phyloP scores from a whole-genome alignment of 768 basidiomycete genomes.

The Kwoniella mangroviensis region DNA sequence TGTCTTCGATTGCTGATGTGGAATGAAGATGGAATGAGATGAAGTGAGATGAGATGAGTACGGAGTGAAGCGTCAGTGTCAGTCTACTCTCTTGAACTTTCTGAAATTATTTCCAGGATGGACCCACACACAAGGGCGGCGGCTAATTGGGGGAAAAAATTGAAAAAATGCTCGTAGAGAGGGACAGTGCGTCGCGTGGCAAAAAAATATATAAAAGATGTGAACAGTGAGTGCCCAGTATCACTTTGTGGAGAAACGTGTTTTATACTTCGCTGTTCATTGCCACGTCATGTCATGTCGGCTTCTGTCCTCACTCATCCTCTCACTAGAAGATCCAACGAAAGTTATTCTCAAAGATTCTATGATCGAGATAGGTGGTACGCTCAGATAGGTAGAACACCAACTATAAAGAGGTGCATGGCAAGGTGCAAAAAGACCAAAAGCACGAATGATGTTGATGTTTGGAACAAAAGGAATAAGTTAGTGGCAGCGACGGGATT shows the following conservation, averaged over 20 bases:
- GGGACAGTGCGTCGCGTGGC: conserved; percentile 1
- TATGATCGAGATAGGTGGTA: background rate
- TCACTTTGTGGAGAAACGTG: background rate
- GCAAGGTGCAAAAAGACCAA: no score
- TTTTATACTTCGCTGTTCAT: background rate
- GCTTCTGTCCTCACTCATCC: no score
- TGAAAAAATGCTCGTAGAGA: background rate
- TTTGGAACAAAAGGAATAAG: background rate
- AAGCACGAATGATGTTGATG: no score
- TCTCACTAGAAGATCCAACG: background rate
- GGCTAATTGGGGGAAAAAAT: background rate
- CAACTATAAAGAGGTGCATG: no score
- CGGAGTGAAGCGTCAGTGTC: conserved; percentile 5
- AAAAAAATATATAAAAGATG: background rate
- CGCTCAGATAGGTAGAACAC: no score
- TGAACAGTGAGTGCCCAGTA: background rate
- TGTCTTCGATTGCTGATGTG: conserved; percentile 15
- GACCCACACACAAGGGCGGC: background rate
- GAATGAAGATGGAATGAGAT: background rate
- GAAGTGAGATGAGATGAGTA: conserved; percentile 4
- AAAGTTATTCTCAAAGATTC: background rate
- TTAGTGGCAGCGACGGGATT: conserved; percentile 6
- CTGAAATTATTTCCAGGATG: background rate
- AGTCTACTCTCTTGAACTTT: conserved; percentile 14
- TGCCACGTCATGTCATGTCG: conserved; percentile 2